phyloP scores from a whole-genome alignment of 1,139 yeast species.

The Diutina neorugosa region DNA sequence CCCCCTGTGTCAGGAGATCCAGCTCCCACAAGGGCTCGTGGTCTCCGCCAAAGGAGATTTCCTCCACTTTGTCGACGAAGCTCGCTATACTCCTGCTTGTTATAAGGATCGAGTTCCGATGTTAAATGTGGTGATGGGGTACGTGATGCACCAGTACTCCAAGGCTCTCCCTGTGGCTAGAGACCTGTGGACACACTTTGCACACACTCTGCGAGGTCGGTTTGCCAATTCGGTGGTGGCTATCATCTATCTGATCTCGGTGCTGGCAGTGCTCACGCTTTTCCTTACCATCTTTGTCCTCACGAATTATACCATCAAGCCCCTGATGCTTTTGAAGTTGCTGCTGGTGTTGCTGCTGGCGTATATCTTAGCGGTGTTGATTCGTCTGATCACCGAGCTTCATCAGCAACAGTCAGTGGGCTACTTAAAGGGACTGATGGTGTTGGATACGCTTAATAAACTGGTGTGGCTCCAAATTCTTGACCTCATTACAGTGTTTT shows the following conservation, averaged over 20 bases:
- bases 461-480: constrained; percentile 42
- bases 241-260: constrained; percentile 47
- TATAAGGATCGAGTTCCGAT: constrained; percentile 26
- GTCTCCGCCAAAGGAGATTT: constrained; percentile 17
- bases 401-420: constrained; percentile 45
- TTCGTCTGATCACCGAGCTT: constrained; percentile 31
- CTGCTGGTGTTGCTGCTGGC: constrained; percentile 39
- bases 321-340: constrained; percentile 31
- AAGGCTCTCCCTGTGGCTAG: constrained; percentile 26
- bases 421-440: constrained; percentile 37
- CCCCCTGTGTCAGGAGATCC: constrained; percentile 21
- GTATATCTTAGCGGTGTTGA: constrained; percentile 40
- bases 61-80: constrained; percentile 15
- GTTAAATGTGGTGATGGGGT: constrained; percentile 28
- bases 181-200: constrained; percentile 29
- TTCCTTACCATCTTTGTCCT: constrained; percentile 52
- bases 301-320: constrained; percentile 48
- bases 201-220: constrained; percentile 23
- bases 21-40: constrained; percentile 23
- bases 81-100: constrained; percentile 25
- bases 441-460: constrained; percentile 35
- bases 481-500: constrained; percentile 49
- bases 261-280: constrained; percentile 55
- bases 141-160: constrained; percentile 16
- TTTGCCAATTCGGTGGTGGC: constrained; percentile 50